Base-by-base conservation (phyloP, 2,329 filamentous ascomycete species). In the Cercospora sojina region DNA sequence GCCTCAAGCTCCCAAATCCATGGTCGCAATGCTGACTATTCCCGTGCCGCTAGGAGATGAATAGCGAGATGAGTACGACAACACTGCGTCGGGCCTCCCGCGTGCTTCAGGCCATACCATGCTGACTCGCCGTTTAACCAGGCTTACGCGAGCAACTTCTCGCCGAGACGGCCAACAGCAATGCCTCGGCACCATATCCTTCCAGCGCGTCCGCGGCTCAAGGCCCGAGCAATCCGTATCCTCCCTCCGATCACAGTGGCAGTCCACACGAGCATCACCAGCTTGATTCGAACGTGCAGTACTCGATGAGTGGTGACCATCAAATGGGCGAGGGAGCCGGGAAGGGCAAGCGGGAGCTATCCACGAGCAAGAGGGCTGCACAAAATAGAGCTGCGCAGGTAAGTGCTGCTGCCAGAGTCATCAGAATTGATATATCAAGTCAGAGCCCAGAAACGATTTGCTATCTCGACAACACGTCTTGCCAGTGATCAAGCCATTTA, bases 381-480 rank as follows among this genome's bases (percentile, higher is more conserved):
- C 95, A 99, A 78, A 99, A 99, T 77, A 86, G 95, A 77, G 95
- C 94, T 73, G 95, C 95, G 62, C 95, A 99, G 88, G 95, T 97
- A 86, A 76, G 89, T 64, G 58, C 51, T 29, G 23, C 23, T 53
- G 23, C 23, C 12, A 25, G 23, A 23, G 9, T n/a, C 23, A 7
- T 13, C 8, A 0, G 13, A 10, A 16, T 16, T 5, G 47, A 29
- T 12, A 23, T 27, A 5, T 13, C 20, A 25, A 25, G 20, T 25
- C 18, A 6, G 23, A 6, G 18, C 18, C 8, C 20, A 2, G 12
- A 27, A 23, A 27, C 12, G 12, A 12, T 51, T 8, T 6, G 47
- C 20, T 23, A 23, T 25, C 20, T 13, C 18, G 5, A 23, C 10
- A 51, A 10, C 47, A 16, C 47, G 47, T 53, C 47, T 51, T 27